phyloP scores from a whole-genome alignment of 331 rosid species.

The Arachis monticola region DNA sequence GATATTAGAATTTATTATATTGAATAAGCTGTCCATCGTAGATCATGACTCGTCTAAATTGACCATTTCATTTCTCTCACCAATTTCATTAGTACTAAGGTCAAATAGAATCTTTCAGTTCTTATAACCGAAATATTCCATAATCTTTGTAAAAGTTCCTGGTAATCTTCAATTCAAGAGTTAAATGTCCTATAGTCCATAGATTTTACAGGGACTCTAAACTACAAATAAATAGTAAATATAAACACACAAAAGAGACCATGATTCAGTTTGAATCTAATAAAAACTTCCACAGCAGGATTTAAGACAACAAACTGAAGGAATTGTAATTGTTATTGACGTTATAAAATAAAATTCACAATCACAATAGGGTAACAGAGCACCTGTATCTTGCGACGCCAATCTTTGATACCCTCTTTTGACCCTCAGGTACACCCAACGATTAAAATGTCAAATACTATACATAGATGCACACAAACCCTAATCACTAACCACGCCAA shows the following conservation, averaged over 20 bases:
- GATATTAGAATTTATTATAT: conserved; percentile 8
- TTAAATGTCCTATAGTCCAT: not conserved
- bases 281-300: not conserved
- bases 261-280: conserved; percentile 22
- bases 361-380: conserved; percentile 1
- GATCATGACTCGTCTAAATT: conserved; percentile 9
- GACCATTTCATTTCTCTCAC: conserved; percentile 15
- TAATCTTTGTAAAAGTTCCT: not conserved
- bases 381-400: conserved; percentile 92
- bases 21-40: not conserved
- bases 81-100: conserved; percentile 17
- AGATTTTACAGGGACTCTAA: not conserved
- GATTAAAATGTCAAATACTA: too few species aligned
- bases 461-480: too few species aligned
- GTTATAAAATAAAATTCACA: conserved; percentile 5
- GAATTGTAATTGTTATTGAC: not conserved
- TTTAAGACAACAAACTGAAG: not conserved
- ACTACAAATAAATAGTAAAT: not conserved
- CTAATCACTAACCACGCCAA: too few species aligned
- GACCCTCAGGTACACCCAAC: too few species aligned
- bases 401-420: conserved; percentile 91
- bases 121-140: not conserved
- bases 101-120: conserved; percentile 25
- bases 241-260: conserved; percentile 15
- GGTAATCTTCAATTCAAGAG: conserved; percentile 17